A percentile compares a stretch with the other conserved stretches of the same genome.
These are phyloP conservation scores for Solioccasus polychromus DNA, from an alignment of 768 basidiomycete species.

Conservation along the genomic window DNA sequence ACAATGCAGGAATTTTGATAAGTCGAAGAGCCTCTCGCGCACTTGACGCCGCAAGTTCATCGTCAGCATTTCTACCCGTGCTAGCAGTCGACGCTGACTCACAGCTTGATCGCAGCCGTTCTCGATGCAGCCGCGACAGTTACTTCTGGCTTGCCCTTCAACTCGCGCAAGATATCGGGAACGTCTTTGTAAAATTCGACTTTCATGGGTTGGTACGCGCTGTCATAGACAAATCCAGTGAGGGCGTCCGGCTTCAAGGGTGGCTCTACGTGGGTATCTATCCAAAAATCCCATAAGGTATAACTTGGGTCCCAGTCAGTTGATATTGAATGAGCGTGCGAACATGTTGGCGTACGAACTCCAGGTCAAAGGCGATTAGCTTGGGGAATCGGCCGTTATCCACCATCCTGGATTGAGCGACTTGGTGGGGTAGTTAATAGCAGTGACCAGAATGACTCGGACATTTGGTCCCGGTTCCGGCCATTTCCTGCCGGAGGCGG, in stretches of 20 bases:
- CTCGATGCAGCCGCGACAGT: conserved; percentile 73
- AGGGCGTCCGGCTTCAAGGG: conserved; percentile 47
- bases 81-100: conserved; percentile 20
- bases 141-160: conserved; percentile 44
- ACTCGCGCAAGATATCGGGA: conserved; percentile 61
- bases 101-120: conserved; percentile 69
- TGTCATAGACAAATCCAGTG: conserved; percentile 26
- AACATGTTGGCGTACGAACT: conserved; percentile 44
- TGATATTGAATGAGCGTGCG: neutral
- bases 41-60: conserved; percentile 35
- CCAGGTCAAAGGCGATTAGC: conserved; percentile 78
- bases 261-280: conserved; percentile 71
- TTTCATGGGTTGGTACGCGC: conserved; percentile 14
- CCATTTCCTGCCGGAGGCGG: too few relatives aligned
- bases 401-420: conserved; percentile 7
- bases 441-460: neutral
- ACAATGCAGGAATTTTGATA: conserved; percentile 49
- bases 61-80: neutral
- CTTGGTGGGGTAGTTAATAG: neutral
- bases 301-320: conserved; percentile 46
- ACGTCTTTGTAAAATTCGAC: conserved; percentile 79
- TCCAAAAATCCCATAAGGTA: conserved; percentile 86
- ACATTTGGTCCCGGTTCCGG: too few relatives aligned
- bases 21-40: conserved; percentile 73
- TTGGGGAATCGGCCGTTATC: conserved; percentile 44